Evolutionary conservation across 2,329 filamentous ascomycete genomes (phyloP).

Genomic region (Diaporthe longicolla): DNA sequence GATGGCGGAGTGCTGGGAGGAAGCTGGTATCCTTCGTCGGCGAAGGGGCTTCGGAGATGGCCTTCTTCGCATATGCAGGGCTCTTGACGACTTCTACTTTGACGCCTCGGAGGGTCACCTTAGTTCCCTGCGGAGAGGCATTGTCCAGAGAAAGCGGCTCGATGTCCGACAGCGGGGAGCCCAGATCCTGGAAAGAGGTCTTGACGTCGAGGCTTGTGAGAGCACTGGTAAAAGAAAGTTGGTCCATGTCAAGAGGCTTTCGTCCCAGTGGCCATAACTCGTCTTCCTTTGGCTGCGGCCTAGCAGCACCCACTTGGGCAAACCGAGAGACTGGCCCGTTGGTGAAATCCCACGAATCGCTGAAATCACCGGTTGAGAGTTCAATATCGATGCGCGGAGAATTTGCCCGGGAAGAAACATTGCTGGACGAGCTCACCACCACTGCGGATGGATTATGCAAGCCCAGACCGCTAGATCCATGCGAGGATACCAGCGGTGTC

Average conservation of each 20-base stretch:
- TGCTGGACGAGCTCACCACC: conserved; percentile 43
- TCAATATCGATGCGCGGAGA: conserved; percentile 36
- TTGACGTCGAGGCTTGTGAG: conserved; percentile 45
- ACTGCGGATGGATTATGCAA: conserved; percentile 24
- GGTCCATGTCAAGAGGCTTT: conserved; percentile 47
- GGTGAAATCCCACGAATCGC: conserved; percentile 12
- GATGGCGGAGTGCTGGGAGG: conserved; percentile 16
- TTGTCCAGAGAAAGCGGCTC: conserved; percentile 35
- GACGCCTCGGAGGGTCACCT: conserved; percentile 11
- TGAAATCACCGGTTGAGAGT: conserved; percentile 20
- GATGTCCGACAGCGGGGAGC: conserved; percentile 29
- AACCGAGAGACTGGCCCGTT: conserved; percentile 25
- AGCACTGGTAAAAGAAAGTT: conserved; percentile 44
- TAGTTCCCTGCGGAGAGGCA: not conserved
- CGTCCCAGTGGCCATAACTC: conserved; percentile 44
- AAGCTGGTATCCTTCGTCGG: conserved; percentile 29
- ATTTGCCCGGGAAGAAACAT: conserved; percentile 24
- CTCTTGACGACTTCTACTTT: conserved; percentile 31
- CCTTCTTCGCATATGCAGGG: conserved; percentile 34
- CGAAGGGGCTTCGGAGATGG: not conserved
- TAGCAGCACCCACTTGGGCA: not conserved
- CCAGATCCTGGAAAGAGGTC: conserved; percentile 38
- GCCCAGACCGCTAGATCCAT: not conserved
- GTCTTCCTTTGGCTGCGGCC: conserved; percentile 22
- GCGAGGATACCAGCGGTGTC: conserved; percentile 23